These are phyloP conservation scores for Phlebopus sp. DNA, from an alignment of 1,284 basidiomycete genomes.

Conservation along the genomic window DNA sequence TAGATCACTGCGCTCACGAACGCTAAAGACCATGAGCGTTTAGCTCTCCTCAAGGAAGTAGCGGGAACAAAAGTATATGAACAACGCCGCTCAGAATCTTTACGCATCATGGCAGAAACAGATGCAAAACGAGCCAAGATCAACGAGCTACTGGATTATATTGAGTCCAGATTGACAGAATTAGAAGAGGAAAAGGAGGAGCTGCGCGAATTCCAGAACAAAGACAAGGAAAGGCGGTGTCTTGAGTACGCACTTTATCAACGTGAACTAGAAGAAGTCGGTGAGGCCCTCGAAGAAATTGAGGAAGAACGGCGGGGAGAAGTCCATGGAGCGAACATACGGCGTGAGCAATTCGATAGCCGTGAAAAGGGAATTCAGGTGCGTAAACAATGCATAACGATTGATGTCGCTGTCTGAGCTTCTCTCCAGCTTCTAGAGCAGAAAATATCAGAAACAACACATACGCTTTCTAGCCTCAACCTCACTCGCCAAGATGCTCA, in stretches of 20 bases:
- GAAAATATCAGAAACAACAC: conserved; percentile 68
- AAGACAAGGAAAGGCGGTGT: conserved; percentile 92
- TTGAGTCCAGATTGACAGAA: conserved; percentile 86
- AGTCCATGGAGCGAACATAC: conserved; percentile 78
- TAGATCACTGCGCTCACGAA: conserved; percentile 97
- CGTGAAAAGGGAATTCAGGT: conserved; percentile 85
- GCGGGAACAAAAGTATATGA: conserved; percentile 99
- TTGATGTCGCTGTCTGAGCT: conserved; percentile 3
- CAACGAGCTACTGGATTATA: conserved; percentile 85
- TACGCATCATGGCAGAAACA: conserved; percentile 96
- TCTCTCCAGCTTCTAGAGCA: conserved; percentile 65
- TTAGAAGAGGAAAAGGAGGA: conserved; percentile 98
- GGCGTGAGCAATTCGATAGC: conserved; percentile 78
- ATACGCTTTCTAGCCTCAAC: conserved; percentile 65
- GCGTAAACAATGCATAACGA: conserved; percentile 20
- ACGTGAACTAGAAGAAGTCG: conserved; percentile 87
- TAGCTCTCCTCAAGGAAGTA: conserved; percentile 94
- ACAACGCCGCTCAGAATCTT: conserved; percentile 86
- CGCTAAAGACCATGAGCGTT: conserved; percentile 92
- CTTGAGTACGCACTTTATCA: conserved; percentile 95
- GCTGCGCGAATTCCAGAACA: conserved; percentile 92
- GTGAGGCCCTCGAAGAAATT: conserved; percentile 76
- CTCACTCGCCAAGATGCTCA: conserved; percentile 72
- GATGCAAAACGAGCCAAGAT: conserved; percentile 92
- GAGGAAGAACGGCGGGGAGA: conserved; percentile 83